These are phyloP conservation scores for Yamadazyma dendronema DNA, from an alignment of 1,139 yeast species.

Conservation along the genomic window DNA sequence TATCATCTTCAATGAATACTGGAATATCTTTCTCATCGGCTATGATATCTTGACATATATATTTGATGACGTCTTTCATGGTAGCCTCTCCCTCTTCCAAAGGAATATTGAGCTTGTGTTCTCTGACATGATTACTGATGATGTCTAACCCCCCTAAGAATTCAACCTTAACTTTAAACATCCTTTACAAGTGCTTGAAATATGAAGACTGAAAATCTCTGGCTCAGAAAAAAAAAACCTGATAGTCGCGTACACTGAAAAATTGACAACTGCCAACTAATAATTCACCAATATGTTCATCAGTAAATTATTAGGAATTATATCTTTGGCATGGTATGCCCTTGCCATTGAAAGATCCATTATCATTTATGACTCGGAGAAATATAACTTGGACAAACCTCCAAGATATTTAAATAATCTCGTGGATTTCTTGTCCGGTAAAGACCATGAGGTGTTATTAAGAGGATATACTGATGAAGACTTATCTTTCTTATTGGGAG, in stretches of 20 bases:
- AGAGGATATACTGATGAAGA: conserved; percentile 27
- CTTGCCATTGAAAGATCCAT: conserved; percentile 21
- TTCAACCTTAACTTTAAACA: conserved; percentile 41
- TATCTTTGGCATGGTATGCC: conserved; percentile 13
- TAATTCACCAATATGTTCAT: conserved; percentile 6
- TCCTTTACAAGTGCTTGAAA: conserved; percentile 4
- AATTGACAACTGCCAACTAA: conserved; percentile 2
- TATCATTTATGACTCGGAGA: conserved; percentile 32
- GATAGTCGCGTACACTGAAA: too few relatives aligned
- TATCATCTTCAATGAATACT: conserved; percentile 78
- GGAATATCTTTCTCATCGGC: conserved; percentile 62
- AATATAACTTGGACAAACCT: conserved; percentile 22
- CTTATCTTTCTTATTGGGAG: conserved; percentile 25
- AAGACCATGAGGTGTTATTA: conserved; percentile 13
- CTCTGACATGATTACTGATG: conserved; percentile 53
- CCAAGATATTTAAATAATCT: conserved; percentile 19
- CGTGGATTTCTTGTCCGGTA: conserved; percentile 21
- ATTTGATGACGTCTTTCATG: conserved; percentile 55
- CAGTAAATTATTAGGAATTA: conserved; percentile 9
- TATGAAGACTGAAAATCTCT: neutral
- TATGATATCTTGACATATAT: conserved; percentile 55
- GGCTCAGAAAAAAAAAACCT: too few relatives aligned
- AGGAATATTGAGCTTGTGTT: conserved; percentile 43
- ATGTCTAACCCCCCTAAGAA: conserved; percentile 71
- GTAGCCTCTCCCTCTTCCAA: conserved; percentile 46